phyloP scores from a whole-genome alignment of 2,329 filamentous ascomycete genomes.

The Basipetospora chlamydospora region DNA sequence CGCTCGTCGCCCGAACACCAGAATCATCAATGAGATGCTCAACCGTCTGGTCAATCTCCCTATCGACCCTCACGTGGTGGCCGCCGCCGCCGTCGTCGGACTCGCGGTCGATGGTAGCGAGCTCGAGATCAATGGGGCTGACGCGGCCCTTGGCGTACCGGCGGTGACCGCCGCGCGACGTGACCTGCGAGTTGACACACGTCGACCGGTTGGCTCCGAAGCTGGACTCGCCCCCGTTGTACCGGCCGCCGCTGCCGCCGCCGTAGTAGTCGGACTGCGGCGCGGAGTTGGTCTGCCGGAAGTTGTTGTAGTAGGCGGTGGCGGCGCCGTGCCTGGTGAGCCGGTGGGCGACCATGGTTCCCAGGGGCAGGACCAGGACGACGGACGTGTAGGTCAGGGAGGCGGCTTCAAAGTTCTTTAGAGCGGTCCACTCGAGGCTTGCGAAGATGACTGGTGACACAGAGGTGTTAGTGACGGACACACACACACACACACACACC shows the following conservation, averaged over 20 bases:
- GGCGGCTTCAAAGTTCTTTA: conserved; percentile 30
- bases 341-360: conserved; percentile 35
- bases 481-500: too few species aligned
- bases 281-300: too few species aligned
- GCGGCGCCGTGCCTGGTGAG: background rate
- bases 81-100: background rate
- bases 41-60: conserved; percentile 8
- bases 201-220: background rate
- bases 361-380: conserved; percentile 35
- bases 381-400: conserved; percentile 35
- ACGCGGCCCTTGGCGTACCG: conserved; percentile 1
- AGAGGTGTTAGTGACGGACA: background rate
- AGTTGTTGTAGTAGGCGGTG: too few species aligned
- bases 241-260: too few species aligned
- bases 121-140: conserved; percentile 9
- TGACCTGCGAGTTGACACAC: background rate
- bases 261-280: too few species aligned
- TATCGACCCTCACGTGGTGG: conserved; percentile 10
- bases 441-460: conserved; percentile 31
- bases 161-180: conserved; percentile 3
- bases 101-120: conserved; percentile 10
- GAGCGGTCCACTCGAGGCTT: conserved; percentile 27
- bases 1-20: too few species aligned
- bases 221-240: background rate
- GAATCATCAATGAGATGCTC: background rate